Evolutionary conservation across 768 basidiomycete genomes (phyloP), one percentile per base, ranked within the genome.

Genomic region (Lactarius sanguifluus): DNA sequence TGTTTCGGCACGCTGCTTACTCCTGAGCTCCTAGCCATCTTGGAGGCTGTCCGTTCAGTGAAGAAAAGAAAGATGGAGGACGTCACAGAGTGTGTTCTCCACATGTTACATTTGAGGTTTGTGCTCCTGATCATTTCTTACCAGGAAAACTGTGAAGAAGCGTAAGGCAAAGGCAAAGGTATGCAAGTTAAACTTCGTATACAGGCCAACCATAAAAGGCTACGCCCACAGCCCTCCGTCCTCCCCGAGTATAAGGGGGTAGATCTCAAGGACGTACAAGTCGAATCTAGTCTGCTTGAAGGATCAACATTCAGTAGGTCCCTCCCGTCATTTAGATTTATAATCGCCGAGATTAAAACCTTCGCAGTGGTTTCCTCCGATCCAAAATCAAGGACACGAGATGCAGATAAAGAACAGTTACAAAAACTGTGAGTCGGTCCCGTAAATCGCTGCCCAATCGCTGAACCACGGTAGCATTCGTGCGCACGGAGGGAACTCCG

Each of bases 261-360:
- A n/a, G 84, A 84, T 61, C 76, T 87, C 15, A 84, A 82, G 69
- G 83, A 84, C 8, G 80, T 93, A 25, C 69, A 82, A 45, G 80
- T 87, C 7, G 81, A 88, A 70, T 84, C 84, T 6, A 77, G 86
- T 32, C 74, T 97, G 20, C 93, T 98, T 71, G 78, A 84, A 16
- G 90, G 83, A 30, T 81, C 88, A 77, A 90, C 82, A 61, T 96
- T 98, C 73, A 87, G 96, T 96, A 61, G 72, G 90, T 79, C 54
- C 30, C 36, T 50, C 16, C 30, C 18, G 25, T 40, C 36, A 13
- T 40, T 20, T 10, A 10, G 1, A 18, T n/a, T 12, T 50, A 50
- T 5, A n/a, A 20, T 28, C 9, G 16, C 32, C 15, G 47, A 30
- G 9, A 56, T 16, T 55, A 57, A 57, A 41, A 41, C 61, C 69